Base-by-base conservation (phyloP, 352 stramenopile species). In the Globisporangium orthogonon region DNA sequence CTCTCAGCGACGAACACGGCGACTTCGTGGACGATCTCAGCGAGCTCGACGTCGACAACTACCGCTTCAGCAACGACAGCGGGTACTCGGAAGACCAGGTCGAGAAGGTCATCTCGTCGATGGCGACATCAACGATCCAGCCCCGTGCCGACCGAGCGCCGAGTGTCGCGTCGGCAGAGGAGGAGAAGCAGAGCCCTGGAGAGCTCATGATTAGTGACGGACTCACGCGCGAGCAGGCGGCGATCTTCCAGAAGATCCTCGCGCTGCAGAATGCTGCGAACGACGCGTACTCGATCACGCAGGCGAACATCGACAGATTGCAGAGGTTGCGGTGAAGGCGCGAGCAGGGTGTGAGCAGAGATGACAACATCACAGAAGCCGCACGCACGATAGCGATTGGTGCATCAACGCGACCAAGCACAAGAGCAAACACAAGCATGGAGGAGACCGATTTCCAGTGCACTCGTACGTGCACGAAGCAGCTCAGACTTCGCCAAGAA, bases 261-360 rank as follows among this genome's bases (percentile, higher is more conserved):
- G 69, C 61, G 28, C 56, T 83, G 7, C 71, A 83, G 33, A 67
- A 52, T 5, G 70, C 66, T 0, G 66, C 63, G 7, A 66, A 84
- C 39, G 54, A 77, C 52, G 71, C 62, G 33, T 80, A 79, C 50
- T 52, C 57, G 50, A 73, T 73, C 28, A 69, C 71, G 14, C 74
- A 71, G 41, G 74, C 71, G 11, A 81, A 78, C 54, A 66, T 70
- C 39, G 62, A 75, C 54, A 61, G 78, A 41, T 79, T 84, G 69
- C 39, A 52, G 33, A 35, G 53, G 28, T 35, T 65, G 28, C 53
- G 30, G 4, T 65, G 53, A 65, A 23, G 23, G 23, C 23, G 23
- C 23, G 23, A 23, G 51, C 7, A 0, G 10, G 14, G 18, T 6
- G 11, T 4, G 11, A 4, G 10, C 33, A 37, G 33, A 1, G 33